Evolutionary conservation across 495 filamentous ascomycete species (phyloP).

Genomic region (Trichocladium antarcticum): DNA sequence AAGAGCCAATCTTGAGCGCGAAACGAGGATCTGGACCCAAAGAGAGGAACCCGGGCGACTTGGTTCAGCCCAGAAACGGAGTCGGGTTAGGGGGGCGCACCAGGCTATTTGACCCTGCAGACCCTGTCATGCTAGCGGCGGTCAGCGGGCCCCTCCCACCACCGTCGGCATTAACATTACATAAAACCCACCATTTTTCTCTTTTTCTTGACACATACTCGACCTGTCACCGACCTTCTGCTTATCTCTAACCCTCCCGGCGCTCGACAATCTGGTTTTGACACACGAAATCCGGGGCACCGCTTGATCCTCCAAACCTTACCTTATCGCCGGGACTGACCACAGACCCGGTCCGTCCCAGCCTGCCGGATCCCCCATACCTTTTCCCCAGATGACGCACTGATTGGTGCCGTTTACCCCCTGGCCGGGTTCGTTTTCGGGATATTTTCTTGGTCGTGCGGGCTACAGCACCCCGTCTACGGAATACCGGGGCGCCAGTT

Average conservation of each 20-base stretch:
- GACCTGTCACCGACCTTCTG: slow-evolving; percentile 34
- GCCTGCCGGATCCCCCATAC: slow-evolving; percentile 35
- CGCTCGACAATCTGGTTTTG: slow-evolving; percentile 30
- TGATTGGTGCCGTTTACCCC: slow-evolving; percentile 35
- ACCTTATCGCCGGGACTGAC: slow-evolving; percentile 26
- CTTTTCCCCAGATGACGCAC: slow-evolving; percentile 41
- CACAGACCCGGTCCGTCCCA: slow-evolving; percentile 31
- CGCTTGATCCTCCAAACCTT: slow-evolving; percentile 20
- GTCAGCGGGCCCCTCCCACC: slow-evolving; percentile 27
- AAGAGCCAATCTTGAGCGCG: slow-evolving; percentile 6
- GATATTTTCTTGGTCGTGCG: slow-evolving; percentile 14
- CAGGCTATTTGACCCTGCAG: slow-evolving; percentile 21
- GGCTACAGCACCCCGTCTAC: neutral
- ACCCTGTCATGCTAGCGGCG: slow-evolving; percentile 16
- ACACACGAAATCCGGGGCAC: slow-evolving; percentile 29
- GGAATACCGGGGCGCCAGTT: slow-evolving; percentile 1
- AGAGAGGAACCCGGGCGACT: slow-evolving; percentile 18
- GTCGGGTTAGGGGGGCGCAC: slow-evolving; percentile 16
- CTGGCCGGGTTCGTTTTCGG: slow-evolving; percentile 15
- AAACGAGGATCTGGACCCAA: slow-evolving; percentile 10
- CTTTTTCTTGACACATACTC: slow-evolving; percentile 38
- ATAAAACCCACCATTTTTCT: slow-evolving; percentile 43
- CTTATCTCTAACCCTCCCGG: slow-evolving; percentile 33
- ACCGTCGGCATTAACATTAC: slow-evolving; percentile 40
- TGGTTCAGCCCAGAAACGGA: slow-evolving; percentile 16